A percentile compares a stretch with the other conserved stretches of the same genome.
These are phyloP conservation scores for Betula pendula DNA, from an alignment of 306 rosid species.

Conservation along the genomic window DNA sequence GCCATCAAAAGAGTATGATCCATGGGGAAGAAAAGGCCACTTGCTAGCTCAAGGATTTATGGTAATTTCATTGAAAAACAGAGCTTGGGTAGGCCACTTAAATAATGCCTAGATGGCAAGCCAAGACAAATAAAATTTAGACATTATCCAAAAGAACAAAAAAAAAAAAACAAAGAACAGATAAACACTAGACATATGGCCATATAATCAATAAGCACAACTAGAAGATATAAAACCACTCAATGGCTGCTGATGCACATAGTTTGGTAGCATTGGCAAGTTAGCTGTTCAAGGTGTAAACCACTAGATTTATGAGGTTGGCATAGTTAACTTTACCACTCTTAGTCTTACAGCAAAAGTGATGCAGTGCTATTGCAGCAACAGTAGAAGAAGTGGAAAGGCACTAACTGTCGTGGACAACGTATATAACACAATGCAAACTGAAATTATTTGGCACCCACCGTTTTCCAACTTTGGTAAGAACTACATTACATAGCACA, in stretches of 20 bases:
- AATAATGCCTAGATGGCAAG: background rate
- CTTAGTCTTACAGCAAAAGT: background rate
- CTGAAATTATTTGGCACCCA: background rate
- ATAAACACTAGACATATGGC: no score
- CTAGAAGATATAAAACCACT: background rate
- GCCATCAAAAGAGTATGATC: background rate
- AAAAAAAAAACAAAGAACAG: no score
- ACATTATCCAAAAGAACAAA: background rate
- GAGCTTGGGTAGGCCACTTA: background rate
- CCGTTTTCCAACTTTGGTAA: background rate
- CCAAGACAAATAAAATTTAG: background rate
- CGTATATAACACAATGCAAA: background rate
- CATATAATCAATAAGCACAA: background rate
- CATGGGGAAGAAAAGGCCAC: no score
- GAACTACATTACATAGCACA: background rate
- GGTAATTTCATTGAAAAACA: background rate
- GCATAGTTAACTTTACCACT: background rate
- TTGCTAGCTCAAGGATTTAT: no score
- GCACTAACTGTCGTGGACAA: background rate
- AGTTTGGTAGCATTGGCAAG: background rate
- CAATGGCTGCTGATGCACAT: background rate
- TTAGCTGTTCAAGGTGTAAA: background rate
- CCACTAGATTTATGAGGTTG: background rate
- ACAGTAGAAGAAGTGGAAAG: background rate
- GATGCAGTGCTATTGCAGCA: background rate